Evolutionary conservation across 345 rosid genomes (phyloP).

Genomic region (Ricinus communis): DNA sequence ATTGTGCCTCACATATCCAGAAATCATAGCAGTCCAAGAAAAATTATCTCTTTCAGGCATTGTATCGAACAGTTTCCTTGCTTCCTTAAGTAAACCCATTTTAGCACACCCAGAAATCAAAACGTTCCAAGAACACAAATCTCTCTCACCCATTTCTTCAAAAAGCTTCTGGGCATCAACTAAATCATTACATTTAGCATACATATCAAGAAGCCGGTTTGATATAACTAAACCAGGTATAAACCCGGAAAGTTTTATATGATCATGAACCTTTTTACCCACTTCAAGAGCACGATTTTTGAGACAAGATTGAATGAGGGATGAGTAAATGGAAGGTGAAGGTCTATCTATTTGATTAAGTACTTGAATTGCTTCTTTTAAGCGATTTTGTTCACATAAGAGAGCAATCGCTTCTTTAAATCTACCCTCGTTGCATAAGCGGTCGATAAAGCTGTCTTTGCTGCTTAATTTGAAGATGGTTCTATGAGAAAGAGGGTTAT

Average conservation of each 20-base stretch:
- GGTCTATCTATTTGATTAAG: slow-evolving; percentile 51
- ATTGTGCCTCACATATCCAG: slow-evolving; percentile 59
- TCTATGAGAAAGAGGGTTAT: slow-evolving; percentile 22
- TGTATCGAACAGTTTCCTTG: slow-evolving; percentile 67
- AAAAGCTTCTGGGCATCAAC: slow-evolving; percentile 57
- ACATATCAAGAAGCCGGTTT: slow-evolving; percentile 71
- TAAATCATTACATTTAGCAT: slow-evolving; percentile 55
- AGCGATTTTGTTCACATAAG: slow-evolving; percentile 53
- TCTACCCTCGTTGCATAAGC: slow-evolving; percentile 44
- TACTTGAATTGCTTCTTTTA: slow-evolving; percentile 54
- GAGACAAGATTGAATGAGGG: slow-evolving; percentile 58
- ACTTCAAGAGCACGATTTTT: slow-evolving; percentile 45
- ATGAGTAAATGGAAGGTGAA: slow-evolving; percentile 62
- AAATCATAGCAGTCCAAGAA: slow-evolving; percentile 89
- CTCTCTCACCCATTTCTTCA: slow-evolving; percentile 59
- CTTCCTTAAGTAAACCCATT: slow-evolving; percentile 49
- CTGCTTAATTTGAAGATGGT: slow-evolving; percentile 43
- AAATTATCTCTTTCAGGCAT: slow-evolving; percentile 81
- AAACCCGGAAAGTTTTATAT: slow-evolving; percentile 63
- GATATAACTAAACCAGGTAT: slow-evolving; percentile 57
- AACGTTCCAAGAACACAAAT: slow-evolving; percentile 79
- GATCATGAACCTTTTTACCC: slow-evolving; percentile 60
- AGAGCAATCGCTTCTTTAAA: slow-evolving; percentile 64
- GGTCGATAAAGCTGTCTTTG: slow-evolving; percentile 32
- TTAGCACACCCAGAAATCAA: slow-evolving; percentile 63